Evolutionary conservation across 208 protist species (phyloP).

Genomic region (Porcisia hertigi): DNA sequence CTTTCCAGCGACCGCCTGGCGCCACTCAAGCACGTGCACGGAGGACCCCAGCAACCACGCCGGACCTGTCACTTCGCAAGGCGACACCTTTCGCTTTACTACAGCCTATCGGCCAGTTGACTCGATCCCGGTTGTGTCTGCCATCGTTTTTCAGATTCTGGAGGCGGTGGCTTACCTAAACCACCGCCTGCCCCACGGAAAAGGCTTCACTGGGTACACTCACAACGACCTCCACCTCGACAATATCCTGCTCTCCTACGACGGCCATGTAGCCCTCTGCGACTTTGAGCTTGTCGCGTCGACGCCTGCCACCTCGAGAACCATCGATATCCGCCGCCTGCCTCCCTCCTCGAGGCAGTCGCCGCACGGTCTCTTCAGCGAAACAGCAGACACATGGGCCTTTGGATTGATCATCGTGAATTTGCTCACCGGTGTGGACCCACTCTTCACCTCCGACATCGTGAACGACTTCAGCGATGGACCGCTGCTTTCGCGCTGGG

Average conservation of each 20-base stretch:
- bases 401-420: constrained; percentile 63
- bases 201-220: constrained; percentile 53
- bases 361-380: constrained; percentile 63
- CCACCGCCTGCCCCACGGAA: constrained; percentile 54
- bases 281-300: constrained; percentile 86
- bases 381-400: constrained; percentile 67
- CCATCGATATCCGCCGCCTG: constrained; percentile 24
- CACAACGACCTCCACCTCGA: constrained; percentile 88
- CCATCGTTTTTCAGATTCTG: constrained; percentile 73
- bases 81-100: background rate
- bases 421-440: constrained; percentile 80
- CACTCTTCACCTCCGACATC: constrained; percentile 62
- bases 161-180: constrained; percentile 55
- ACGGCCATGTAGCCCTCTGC: constrained; percentile 65
- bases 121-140: constrained; percentile 41
- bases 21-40: background rate
- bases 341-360: constrained; percentile 67
- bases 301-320: constrained; percentile 21
- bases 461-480: constrained; percentile 81
- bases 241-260: constrained; percentile 64
- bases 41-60: constrained; percentile 4
- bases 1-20: background rate
- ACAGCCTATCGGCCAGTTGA: constrained; percentile 48
- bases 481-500: constrained; percentile 52
- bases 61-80: background rate